Base-by-base conservation (phyloP, 768 basidiomycete species). In the Naganishia vaughanmartiniae region DNA sequence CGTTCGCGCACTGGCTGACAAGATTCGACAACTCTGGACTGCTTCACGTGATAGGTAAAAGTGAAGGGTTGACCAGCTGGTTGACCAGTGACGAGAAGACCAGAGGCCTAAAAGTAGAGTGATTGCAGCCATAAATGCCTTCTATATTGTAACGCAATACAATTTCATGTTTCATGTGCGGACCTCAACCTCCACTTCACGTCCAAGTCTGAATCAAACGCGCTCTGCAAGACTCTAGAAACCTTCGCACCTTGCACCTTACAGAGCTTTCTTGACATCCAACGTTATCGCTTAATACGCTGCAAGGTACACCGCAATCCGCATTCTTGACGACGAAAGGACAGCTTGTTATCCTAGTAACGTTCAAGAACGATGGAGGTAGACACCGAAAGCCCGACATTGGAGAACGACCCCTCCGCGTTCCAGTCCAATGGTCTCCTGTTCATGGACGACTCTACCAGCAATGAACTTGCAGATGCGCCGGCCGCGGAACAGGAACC, bases 371-470 rank as follows among this genome's bases (percentile, higher is more conserved):
- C 5, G 19, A 51, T 51, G 48, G 21, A 24, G 24, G 48, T 51
- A 6, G 48, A 51, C 24, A 24, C 19, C 24, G n/a, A 21, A 24
- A 51, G 14, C 14, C 4, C 48, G 48, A 51, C 24, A 3, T 12
- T 12, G 7, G 48, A 58, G 14, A 39, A 34, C n/a, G 57, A 39
- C 14, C 12, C 7, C 57, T 36, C 57, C 2, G 24, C 56, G 17
- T 75, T 76, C 67, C 69, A 74, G 57, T 70, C 74, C 9, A 73
- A 73, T 24, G 74, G 71, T 42, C 57, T 76, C 14, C 67, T 75
- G 60, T 69, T 30, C 30, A 65, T 65, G 21, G n/a, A 17, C n/a
- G 39, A 12, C 39, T 10, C 39, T 12, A 33, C 17, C 24, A 42
- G 30, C 5, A 28, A 70, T 70, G 15, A 58, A n/a, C 6, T n/a